A percentile compares a stretch with the other conserved stretches of the same genome.
phyloP scores from a whole-genome alignment of 805 yeast species.

The Yamadazyma insecticola region DNA sequence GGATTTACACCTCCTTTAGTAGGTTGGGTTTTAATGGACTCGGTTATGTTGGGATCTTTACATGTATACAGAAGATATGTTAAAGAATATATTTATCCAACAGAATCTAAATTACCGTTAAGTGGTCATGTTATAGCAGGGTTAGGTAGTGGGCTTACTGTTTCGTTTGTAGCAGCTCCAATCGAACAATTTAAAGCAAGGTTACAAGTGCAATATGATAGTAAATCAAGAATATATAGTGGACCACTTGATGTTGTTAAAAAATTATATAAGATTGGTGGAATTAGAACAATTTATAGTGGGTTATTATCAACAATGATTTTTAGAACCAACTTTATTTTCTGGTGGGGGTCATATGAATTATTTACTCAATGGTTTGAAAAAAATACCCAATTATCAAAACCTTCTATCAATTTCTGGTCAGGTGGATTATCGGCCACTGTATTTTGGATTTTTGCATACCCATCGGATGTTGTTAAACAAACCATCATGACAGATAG shows the following conservation, averaged over 20 bases:
- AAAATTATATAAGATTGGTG: conserved; percentile 55
- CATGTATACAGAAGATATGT: conserved; percentile 70
- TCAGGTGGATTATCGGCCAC: conserved; percentile 86
- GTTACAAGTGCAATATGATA: conserved; percentile 85
- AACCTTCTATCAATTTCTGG: conserved; percentile 81
- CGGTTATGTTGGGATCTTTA: conserved; percentile 82
- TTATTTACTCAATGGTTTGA: conserved; percentile 66
- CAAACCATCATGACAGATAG: conserved; percentile 80
- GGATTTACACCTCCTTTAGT: conserved; percentile 92
- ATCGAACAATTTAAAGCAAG: conserved; percentile 87
- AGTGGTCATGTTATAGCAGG: conserved; percentile 72
- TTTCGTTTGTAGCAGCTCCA: conserved; percentile 93
- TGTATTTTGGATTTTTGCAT: conserved; percentile 85
- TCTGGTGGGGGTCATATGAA: conserved; percentile 95
- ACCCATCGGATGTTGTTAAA: conserved; percentile 85
- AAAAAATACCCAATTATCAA: conserved; percentile 58
- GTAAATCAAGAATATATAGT: conserved; percentile 55
- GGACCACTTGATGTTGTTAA: conserved; percentile 79
- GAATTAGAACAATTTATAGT: conserved; percentile 70
- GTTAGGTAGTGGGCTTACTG: conserved; percentile 87
- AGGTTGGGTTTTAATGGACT: conserved; percentile 94
- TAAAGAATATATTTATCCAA: conserved; percentile 58
- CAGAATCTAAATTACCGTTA: conserved; percentile 63
- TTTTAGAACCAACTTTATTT: conserved; percentile 79
- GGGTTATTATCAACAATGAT: conserved; percentile 85